phyloP scores from a whole-genome alignment of 495 filamentous ascomycete species.

The Podospora pseudocomata region DNA sequence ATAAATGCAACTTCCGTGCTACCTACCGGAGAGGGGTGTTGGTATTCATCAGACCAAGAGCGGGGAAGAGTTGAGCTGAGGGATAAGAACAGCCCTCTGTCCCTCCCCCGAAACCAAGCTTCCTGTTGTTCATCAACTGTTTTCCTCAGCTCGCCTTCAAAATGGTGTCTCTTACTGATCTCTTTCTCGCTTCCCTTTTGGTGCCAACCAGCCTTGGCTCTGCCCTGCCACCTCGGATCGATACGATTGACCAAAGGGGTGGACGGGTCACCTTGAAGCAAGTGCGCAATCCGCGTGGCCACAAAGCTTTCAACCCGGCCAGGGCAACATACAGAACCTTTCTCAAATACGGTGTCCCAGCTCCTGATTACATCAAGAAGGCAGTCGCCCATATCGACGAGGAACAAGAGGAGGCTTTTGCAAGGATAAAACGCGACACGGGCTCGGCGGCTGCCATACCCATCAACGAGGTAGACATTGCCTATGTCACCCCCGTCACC shows the following conservation, averaged over 20 bases:
- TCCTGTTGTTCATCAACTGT: background rate
- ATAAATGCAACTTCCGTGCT: background rate
- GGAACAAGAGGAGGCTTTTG: background rate
- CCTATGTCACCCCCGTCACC: constrained; percentile 66
- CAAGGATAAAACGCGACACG: constrained; percentile 35
- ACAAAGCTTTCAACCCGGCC: constrained; percentile 48
- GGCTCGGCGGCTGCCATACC: constrained; percentile 53
- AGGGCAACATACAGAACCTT: constrained; percentile 57
- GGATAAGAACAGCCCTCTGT: background rate
- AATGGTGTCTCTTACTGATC: constrained; percentile 21
- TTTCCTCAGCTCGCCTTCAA: background rate
- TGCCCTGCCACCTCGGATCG: constrained; percentile 33
- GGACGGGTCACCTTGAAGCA: constrained; percentile 49
- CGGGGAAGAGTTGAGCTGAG: background rate
- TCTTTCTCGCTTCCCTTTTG: constrained; percentile 23
- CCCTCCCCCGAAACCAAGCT: background rate
- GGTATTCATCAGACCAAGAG: background rate
- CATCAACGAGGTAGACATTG: constrained; percentile 52
- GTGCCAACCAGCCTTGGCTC: constrained; percentile 22
- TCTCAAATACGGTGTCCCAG: constrained; percentile 53
- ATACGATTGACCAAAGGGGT: constrained; percentile 20
- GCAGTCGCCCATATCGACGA: constrained; percentile 36
- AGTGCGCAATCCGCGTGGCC: constrained; percentile 40
- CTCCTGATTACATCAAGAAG: constrained; percentile 34
- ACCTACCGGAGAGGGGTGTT: background rate